Conservation (phyloP, 2,329 filamentous ascomycete genomes). For the Aspergillus amoenus region DNA sequence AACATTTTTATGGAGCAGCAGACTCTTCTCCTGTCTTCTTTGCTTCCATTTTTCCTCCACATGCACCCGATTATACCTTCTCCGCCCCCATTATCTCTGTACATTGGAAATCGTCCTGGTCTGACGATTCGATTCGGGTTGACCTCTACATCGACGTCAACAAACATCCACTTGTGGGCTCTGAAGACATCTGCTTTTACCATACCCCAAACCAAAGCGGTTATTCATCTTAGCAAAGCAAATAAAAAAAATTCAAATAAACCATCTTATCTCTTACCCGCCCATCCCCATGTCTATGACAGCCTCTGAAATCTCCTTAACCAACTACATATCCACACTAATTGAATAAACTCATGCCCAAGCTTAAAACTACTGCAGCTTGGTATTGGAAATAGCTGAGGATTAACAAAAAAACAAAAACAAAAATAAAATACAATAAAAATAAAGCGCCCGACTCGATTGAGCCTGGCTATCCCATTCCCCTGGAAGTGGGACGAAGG, state of each 20-base stretch:
- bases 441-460: neutral
- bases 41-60: conserved; percentile 17
- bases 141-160: conserved; percentile 4
- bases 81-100: conserved; percentile 17
- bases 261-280: neutral
- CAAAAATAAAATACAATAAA: neutral
- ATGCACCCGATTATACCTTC: conserved; percentile 1
- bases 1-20: conserved; percentile 35
- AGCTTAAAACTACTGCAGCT: neutral
- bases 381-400: too few relatives aligned
- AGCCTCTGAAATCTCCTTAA: neutral
- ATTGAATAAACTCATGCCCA: neutral
- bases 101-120: conserved; percentile 27
- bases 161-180: conserved; percentile 17
- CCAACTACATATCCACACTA: neutral
- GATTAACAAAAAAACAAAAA: neutral
- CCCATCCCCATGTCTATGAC: neutral
- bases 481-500: neutral
- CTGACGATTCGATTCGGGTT: conserved; percentile 21
- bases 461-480: neutral
- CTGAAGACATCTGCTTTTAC: conserved; percentile 26
- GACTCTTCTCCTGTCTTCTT: conserved; percentile 20
- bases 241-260: conserved; percentile 12
- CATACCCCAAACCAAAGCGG: conserved; percentile 25
- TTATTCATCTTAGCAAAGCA: conserved; percentile 15